These are phyloP conservation scores for Malassezia furfur DNA, from an alignment of 1,284 basidiomycete genomes.

Conservation along the genomic window DNA sequence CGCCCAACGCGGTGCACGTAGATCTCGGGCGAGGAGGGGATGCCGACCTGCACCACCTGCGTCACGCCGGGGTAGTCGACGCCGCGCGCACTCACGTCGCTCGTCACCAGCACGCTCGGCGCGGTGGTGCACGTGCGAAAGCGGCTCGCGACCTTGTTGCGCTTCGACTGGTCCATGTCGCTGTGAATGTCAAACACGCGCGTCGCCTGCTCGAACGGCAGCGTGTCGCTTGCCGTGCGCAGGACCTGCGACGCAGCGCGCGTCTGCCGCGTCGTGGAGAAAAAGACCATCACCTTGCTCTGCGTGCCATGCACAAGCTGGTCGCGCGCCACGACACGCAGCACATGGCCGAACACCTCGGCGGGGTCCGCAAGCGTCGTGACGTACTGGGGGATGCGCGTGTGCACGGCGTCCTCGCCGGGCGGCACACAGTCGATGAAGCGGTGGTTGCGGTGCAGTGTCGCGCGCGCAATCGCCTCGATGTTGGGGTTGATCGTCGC, in stretches of 20 bases:
- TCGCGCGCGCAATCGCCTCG: slow-evolving; percentile 51
- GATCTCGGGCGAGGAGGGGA: slow-evolving; percentile 62
- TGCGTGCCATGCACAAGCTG: slow-evolving; percentile 64
- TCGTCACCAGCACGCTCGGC: slow-evolving; percentile 51
- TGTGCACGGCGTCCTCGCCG: slow-evolving; percentile 60
- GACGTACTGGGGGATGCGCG: slow-evolving; percentile 72
- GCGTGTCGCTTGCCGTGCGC: slow-evolving; percentile 12
- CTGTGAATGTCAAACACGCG: slow-evolving; percentile 71
- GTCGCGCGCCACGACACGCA: slow-evolving; percentile 78
- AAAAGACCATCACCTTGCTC: slow-evolving; percentile 78
- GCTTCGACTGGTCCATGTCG: slow-evolving; percentile 60
- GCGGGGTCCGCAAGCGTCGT: slow-evolving; percentile 62
- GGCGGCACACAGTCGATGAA: slow-evolving; percentile 56
- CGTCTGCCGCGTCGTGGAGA: slow-evolving; percentile 79
- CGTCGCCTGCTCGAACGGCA: slow-evolving; percentile 22
- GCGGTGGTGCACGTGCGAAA: slow-evolving; percentile 60
- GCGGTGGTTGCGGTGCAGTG: slow-evolving; percentile 59
- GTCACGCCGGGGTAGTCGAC: slow-evolving; percentile 64
- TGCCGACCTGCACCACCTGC: slow-evolving; percentile 82
- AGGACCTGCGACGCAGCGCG: slow-evolving; percentile 60
- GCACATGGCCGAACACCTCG: slow-evolving; percentile 68
- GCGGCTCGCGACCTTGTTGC: slow-evolving; percentile 58
- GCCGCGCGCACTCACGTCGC: slow-evolving; percentile 51
- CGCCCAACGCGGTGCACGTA: slow-evolving; percentile 88
- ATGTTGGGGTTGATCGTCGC: slow-evolving; percentile 60